phyloP scores from a whole-genome alignment of 2,329 filamentous ascomycete species.

The Verticillium zaregamsianum region DNA sequence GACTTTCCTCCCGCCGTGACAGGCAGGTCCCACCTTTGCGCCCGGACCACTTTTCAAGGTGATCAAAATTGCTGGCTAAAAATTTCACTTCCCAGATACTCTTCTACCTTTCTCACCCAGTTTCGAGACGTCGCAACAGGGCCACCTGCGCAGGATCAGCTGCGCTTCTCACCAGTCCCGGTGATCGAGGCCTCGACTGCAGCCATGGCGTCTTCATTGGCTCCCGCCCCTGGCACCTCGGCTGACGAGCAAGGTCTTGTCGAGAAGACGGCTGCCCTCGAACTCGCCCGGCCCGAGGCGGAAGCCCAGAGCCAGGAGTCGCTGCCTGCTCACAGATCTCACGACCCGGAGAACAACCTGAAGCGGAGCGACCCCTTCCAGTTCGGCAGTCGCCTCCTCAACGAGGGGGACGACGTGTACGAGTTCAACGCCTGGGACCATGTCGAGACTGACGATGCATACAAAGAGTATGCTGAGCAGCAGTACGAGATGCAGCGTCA shows the following conservation, averaged over 20 bases:
- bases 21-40: not conserved
- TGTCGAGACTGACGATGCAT: constrained; percentile 85
- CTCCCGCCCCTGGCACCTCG: not conserved
- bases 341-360: constrained; percentile 67
- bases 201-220: constrained; percentile 8
- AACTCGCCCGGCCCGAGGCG: constrained; percentile 10
- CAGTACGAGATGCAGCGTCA: constrained; percentile 84
- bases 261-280: constrained; percentile 19
- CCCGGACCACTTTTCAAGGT: not conserved
- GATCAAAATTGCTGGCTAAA: not conserved
- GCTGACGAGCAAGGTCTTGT: constrained; percentile 13
- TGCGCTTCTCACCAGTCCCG: not conserved
- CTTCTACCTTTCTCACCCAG: not conserved
- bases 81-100: not conserved
- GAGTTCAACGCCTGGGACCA: constrained; percentile 99
- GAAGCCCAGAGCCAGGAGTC: constrained; percentile 10
- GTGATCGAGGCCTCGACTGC: constrained; percentile 1
- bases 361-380: constrained; percentile 92
- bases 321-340: constrained; percentile 61
- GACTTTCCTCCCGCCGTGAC: not conserved
- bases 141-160: not conserved
- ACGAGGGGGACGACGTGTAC: constrained; percentile 84
- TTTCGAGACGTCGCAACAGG: not conserved
- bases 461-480: constrained; percentile 77
- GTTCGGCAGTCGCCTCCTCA: constrained; percentile 85